Base-by-base conservation (phyloP, 805 yeast species). In the Saccharomycopsis babjevae region DNA sequence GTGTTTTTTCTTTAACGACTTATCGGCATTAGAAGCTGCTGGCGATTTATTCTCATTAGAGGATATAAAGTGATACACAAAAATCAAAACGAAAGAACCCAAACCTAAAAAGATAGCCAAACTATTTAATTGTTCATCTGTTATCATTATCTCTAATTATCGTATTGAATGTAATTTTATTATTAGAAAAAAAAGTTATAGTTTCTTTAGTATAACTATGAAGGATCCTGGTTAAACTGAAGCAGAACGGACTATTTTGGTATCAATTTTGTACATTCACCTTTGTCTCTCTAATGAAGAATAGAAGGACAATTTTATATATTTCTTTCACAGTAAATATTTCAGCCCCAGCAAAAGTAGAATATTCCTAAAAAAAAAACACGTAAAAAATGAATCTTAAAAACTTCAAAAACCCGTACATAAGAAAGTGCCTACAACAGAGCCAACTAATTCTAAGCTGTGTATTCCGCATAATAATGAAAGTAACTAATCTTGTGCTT, bases 31-130 rank as follows among this genome's bases (percentile, higher is more conserved):
- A 13, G 52, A 10, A 22, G 16, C n/a, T 2, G 5, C 3, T 20
- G 52, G 52, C 16, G 15, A 15, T 13, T 55, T 46, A 25, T 57
- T 57, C 13, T 69, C 58, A 13, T 83, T 83, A 30, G 88, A 79
- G 52, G 81, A 73, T 39, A 86, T 77, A 39, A 85, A 79, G 65
- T 90, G 94, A 73, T 86, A 92, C 2, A 86, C 75, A 54, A 88
- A 73, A 43, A 91, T 87, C 66, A 92, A 77, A 1, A 83, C 79
- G 71, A 90, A 79, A 64, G 94, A 83, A 5, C 82, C 70, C 60
- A 90, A 71, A 5, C 97, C 97, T 66, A 88, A 85, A 13, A 83
- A 72, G 55, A 89, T 79, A 57, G 89, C 96, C 54, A 89, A 75
- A 57, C 81, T 74, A 71, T 91, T 83, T 71, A 92, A 80, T 72